Conservation (phyloP, 2,329 filamentous ascomycete genomes). For the Paecilomyces sp. region DNA sequence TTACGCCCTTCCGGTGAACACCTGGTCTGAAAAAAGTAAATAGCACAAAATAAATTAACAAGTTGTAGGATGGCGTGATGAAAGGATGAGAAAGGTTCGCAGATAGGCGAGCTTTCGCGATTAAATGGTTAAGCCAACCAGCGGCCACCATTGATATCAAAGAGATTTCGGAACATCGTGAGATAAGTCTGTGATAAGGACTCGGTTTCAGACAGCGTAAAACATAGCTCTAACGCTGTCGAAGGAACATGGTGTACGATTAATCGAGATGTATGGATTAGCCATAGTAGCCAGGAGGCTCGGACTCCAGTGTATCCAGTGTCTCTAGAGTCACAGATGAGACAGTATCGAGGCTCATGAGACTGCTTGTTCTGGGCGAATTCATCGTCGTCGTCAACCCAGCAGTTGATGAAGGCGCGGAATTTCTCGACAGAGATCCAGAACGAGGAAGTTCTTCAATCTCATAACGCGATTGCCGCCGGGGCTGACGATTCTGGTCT, state of each 20-base stretch:
- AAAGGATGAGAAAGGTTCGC: not conserved
- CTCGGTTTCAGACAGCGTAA: not conserved
- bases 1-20: not conserved
- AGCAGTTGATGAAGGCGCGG: slow-evolving; percentile 14
- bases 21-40: not conserved
- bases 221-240: not conserved
- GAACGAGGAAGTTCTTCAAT: slow-evolving; percentile 7
- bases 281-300: slow-evolving; percentile 8
- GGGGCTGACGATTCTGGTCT: slow-evolving; percentile 1
- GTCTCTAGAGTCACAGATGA: slow-evolving; percentile 21
- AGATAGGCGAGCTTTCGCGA: not conserved
- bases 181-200: not conserved
- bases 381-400: slow-evolving; percentile 18
- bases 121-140: not conserved
- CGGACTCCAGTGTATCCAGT: slow-evolving; percentile 13
- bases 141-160: not conserved
- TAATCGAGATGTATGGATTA: slow-evolving; percentile 1
- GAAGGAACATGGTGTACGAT: not conserved
- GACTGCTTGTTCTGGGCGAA: slow-evolving; percentile 18
- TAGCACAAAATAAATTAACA: not conserved
- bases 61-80: not conserved
- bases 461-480: slow-evolving; percentile 6
- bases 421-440: slow-evolving; percentile 4
- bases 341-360: slow-evolving; percentile 20
- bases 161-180: not conserved